A percentile compares a stretch with the other conserved stretches of the same genome.
Evolutionary conservation across 352 stramenopile species (phyloP).

Genomic region (Globisporangium rhizosaccharum): DNA sequence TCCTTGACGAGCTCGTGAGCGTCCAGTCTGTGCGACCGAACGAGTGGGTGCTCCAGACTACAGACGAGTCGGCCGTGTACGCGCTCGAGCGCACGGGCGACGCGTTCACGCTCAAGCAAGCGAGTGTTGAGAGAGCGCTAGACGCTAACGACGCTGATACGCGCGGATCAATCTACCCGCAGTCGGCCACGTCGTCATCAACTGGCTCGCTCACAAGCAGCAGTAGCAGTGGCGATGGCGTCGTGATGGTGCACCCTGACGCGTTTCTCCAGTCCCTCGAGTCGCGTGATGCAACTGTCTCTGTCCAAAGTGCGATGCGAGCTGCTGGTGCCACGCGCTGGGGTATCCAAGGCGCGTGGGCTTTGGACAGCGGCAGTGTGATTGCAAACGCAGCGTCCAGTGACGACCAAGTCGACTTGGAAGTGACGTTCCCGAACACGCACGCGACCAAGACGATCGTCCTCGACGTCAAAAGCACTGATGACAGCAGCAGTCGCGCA

Average conservation of each 20-base stretch:
- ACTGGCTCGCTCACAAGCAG: background rate
- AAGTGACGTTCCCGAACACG: conserved; percentile 25
- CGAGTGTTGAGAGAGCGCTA: conserved; percentile 5
- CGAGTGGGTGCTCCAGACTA: conserved; percentile 52
- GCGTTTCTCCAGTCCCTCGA: conserved; percentile 39
- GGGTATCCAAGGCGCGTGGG: conserved; percentile 27
- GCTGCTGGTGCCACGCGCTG: conserved; percentile 6
- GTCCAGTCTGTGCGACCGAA: conserved; percentile 31
- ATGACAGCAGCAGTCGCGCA: background rate
- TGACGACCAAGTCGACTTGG: conserved; percentile 30
- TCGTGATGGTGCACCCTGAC: conserved; percentile 35
- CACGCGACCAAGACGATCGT: conserved; percentile 40
- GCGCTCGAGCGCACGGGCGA: conserved; percentile 18
- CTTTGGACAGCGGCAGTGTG: conserved; percentile 9
- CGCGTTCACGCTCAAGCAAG: conserved; percentile 29
- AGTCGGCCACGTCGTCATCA: background rate
- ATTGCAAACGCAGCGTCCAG: conserved; percentile 23
- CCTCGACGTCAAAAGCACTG: conserved; percentile 12
- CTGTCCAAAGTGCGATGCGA: conserved; percentile 21
- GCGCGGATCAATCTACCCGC: conserved; percentile 25
- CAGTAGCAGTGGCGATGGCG: conserved; percentile 2
- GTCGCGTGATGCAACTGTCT: background rate
- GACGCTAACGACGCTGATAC: conserved; percentile 14
- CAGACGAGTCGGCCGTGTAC: conserved; percentile 27
- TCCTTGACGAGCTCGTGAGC: conserved; percentile 22